Evolutionary conservation across 176 grass and related monocot species (phyloP).

Genomic region (Eragrostis nindensis): DNA sequence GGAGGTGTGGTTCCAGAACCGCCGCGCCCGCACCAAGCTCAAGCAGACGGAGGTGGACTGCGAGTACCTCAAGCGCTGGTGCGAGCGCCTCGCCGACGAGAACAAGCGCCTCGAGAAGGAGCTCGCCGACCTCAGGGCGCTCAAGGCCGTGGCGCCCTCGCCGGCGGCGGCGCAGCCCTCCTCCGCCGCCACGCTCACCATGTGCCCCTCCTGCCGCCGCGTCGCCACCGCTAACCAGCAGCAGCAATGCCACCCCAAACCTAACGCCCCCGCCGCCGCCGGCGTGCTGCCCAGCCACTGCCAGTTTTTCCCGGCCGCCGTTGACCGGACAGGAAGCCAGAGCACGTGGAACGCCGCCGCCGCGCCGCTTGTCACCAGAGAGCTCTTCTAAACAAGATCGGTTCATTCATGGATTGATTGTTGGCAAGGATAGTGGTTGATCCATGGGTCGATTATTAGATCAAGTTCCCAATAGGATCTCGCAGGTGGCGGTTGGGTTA

Average conservation of each 20-base stretch:
- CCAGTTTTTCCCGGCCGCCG: constrained; percentile 58
- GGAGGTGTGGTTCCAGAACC: constrained; percentile 99
- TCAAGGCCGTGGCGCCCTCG: constrained; percentile 58
- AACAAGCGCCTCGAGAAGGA: constrained; percentile 96
- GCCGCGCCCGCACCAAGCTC: constrained; percentile 79
- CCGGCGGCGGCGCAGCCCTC: constrained; percentile 35
- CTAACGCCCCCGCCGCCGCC: not conserved
- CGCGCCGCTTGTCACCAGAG: constrained; percentile 51
- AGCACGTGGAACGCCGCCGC: constrained; percentile 52
- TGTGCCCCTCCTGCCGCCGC: constrained; percentile 94
- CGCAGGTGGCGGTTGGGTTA: constrained; percentile 33
- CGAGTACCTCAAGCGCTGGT: constrained; percentile 94
- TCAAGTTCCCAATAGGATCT: constrained; percentile 30
- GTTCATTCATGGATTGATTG: no score
- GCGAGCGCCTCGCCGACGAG: constrained; percentile 89
- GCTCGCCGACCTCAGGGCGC: constrained; percentile 70
- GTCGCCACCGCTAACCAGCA: constrained; percentile 42
- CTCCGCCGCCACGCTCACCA: constrained; percentile 68
- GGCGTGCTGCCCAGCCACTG: constrained; percentile 51
- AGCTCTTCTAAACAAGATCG: constrained; percentile 41
- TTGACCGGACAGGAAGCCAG: constrained; percentile 31
- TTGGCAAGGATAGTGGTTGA: no score
- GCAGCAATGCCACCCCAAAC: constrained; percentile 40
- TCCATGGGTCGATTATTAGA: no score
- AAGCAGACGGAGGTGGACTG: constrained; percentile 99